Conservation (phyloP, 2,329 filamentous ascomycete genomes). For the Colletotrichum sp. region DNA sequence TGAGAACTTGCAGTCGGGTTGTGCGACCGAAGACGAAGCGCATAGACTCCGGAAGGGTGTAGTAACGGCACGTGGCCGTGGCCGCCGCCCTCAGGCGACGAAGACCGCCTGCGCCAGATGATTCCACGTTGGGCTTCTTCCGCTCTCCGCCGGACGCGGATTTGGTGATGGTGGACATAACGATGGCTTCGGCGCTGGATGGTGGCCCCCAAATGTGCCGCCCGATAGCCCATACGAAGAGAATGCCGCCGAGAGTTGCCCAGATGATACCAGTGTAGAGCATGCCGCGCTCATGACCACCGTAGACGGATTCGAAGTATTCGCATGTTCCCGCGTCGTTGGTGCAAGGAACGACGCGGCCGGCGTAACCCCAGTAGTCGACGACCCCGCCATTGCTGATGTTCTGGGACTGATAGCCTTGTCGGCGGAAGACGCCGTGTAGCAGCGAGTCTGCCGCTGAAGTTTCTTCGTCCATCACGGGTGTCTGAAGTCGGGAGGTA, state of each 20-base stretch:
- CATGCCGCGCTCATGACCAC: constrained; percentile 53
- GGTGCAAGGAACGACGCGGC: constrained; percentile 48
- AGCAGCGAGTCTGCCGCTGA: background rate
- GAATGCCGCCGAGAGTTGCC: constrained; percentile 47
- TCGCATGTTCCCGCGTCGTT: constrained; percentile 52
- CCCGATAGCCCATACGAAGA: constrained; percentile 46
- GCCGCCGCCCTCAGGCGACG: background rate
- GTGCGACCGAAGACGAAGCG: constrained; percentile 68
- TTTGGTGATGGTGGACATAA: background rate
- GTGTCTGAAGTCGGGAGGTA: background rate
- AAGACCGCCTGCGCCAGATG: constrained; percentile 7
- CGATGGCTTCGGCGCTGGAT: background rate
- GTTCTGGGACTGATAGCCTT: constrained; percentile 35
- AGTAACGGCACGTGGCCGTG: constrained; percentile 24
- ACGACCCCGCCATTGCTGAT: constrained; percentile 36
- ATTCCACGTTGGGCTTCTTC: background rate
- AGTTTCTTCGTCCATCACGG: background rate
- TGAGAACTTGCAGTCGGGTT: constrained; percentile 69
- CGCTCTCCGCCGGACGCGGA: background rate
- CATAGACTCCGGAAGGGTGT: constrained; percentile 66
- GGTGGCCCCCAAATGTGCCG: constrained; percentile 20
- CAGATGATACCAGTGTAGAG: constrained; percentile 56
- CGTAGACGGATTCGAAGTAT: constrained; percentile 57
- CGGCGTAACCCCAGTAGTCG: constrained; percentile 53
- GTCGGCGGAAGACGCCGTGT: background rate